These are phyloP conservation scores for Hymenoscyphus infarciens DNA, from an alignment of 2,329 filamentous ascomycete species.

Conservation along the genomic window DNA sequence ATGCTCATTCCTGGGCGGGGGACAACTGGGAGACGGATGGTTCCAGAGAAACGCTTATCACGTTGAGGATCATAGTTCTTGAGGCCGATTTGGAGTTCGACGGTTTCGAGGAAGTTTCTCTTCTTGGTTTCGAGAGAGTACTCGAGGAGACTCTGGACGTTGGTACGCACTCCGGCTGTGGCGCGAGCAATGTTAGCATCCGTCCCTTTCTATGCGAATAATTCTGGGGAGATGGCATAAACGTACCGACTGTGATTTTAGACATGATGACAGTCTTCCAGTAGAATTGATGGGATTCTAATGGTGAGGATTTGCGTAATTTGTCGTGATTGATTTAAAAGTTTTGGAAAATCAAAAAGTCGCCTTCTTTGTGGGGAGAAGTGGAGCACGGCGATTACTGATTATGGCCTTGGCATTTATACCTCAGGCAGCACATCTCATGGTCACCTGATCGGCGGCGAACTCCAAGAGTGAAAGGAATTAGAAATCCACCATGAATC, in stretches of 20 bases:
- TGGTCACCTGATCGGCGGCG: too few relatives aligned
- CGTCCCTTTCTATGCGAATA: neutral
- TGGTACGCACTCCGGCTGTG: constrained; percentile 89
- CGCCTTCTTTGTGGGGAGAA: too few relatives aligned
- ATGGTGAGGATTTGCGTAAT: constrained; percentile 60
- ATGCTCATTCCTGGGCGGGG: constrained; percentile 89
- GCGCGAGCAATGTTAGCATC: constrained; percentile 33
- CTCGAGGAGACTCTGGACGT: constrained; percentile 89
- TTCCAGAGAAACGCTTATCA: constrained; percentile 99
- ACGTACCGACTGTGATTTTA: constrained; percentile 74
- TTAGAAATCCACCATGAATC: too few relatives aligned
- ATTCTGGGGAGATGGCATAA: constrained; percentile 3
- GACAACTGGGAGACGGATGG: constrained; percentile 88
- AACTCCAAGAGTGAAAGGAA: too few relatives aligned
- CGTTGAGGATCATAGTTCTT: constrained; percentile 99
- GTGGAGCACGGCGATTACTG: too few relatives aligned
- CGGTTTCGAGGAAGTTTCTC: constrained; percentile 95
- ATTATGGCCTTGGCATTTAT: too few relatives aligned
- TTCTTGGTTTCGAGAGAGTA: constrained; percentile 97
- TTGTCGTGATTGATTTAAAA: constrained; percentile 16
- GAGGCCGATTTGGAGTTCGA: constrained; percentile 87
- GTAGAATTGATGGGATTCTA: constrained; percentile 64
- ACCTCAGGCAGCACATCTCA: too few relatives aligned
- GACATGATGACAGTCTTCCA: constrained; percentile 89
- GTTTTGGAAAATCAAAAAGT: neutral